A percentile compares a stretch with the other conserved stretches of the same genome.
phyloP scores from a whole-genome alignment of 768 basidiomycete genomes.

The Hortiboletus flavorubellus region DNA sequence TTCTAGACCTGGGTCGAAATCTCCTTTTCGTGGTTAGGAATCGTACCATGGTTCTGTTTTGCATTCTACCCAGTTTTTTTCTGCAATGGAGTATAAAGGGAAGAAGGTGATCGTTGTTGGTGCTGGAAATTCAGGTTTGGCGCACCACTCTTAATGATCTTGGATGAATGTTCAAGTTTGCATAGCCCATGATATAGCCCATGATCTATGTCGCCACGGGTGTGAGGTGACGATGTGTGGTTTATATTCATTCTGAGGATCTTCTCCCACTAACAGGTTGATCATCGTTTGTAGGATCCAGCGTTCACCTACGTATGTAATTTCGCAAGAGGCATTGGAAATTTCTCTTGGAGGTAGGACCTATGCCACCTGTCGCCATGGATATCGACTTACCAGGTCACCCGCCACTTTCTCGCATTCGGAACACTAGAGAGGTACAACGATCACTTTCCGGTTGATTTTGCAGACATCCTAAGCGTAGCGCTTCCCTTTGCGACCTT shows the following conservation, averaged over 20 bases:
- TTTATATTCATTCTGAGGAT: slow-evolving; percentile 11
- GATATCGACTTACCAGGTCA: neutral
- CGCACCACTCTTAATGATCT: neutral
- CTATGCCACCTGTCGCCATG: neutral
- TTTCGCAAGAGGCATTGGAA: slow-evolving; percentile 14
- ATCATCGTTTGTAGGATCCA: slow-evolving; percentile 18
- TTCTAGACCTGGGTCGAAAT: neutral
- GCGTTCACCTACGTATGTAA: slow-evolving; percentile 29
- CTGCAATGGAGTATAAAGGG: slow-evolving; percentile 44
- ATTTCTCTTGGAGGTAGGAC: slow-evolving; percentile 15
- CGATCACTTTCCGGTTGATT: slow-evolving; percentile 23
- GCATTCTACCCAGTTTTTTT: slow-evolving; percentile 52
- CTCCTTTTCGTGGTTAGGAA: slow-evolving; percentile 31
- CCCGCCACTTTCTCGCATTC: neutral
- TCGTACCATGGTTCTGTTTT: slow-evolving; percentile 48
- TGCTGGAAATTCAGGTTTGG: slow-evolving; percentile 54
- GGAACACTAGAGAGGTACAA: slow-evolving; percentile 24
- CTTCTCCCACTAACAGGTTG: slow-evolving; percentile 24
- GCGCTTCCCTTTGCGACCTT: slow-evolving; percentile 23
- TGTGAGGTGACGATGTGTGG: slow-evolving; percentile 28
- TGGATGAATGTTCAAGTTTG: neutral
- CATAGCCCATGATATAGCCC: slow-evolving; percentile 39
- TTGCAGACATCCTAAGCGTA: slow-evolving; percentile 22
- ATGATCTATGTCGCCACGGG: slow-evolving; percentile 30
- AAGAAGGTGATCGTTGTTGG: slow-evolving; percentile 68